These are phyloP conservation scores for Candida patagonica DNA, from an alignment of 805 yeast genomes.

Conservation along the genomic window DNA sequence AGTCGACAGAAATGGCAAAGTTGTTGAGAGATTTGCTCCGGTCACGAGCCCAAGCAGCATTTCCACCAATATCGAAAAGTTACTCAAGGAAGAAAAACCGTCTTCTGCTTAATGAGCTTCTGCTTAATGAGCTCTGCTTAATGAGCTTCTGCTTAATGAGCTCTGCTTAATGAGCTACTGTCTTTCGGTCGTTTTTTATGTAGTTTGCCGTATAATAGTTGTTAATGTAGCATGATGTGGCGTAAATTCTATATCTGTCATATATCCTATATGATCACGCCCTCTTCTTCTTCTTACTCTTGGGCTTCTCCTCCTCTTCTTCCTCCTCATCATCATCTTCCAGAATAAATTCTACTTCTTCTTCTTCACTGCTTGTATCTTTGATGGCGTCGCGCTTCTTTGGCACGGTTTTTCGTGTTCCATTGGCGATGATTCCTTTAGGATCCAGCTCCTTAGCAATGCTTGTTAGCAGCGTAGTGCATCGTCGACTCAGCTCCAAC, in stretches of 20 bases:
- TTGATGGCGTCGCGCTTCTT: constrained; percentile 5
- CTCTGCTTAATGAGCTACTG: no score
- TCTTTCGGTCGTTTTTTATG: background rate
- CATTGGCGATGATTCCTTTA: constrained; percentile 4
- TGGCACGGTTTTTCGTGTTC: constrained; percentile 10
- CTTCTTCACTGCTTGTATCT: constrained; percentile 9
- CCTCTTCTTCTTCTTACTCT: constrained; percentile 3
- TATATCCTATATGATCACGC: constrained; percentile 1
- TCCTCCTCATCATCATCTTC: constrained; percentile 7
- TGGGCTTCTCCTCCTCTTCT: constrained; percentile 5
- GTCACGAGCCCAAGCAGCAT: constrained; percentile 57
- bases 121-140: no score
- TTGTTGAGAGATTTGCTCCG: constrained; percentile 54
- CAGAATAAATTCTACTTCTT: constrained; percentile 5
- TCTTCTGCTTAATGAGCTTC: no score
- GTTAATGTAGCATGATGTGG: no score
- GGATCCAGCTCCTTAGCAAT: constrained; percentile 59
- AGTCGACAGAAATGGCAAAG: constrained; percentile 47
- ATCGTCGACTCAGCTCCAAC: constrained; percentile 71
- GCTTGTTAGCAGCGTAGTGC: constrained; percentile 66
- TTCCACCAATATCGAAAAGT: constrained; percentile 47
- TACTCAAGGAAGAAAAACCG: constrained; percentile 35
- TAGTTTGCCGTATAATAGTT: background rate
- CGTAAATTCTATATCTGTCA: background rate
- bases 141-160: no score